These are phyloP conservation scores for Cucumis variabilis DNA, from an alignment of 331 rosid genomes.

Conservation along the genomic window DNA sequence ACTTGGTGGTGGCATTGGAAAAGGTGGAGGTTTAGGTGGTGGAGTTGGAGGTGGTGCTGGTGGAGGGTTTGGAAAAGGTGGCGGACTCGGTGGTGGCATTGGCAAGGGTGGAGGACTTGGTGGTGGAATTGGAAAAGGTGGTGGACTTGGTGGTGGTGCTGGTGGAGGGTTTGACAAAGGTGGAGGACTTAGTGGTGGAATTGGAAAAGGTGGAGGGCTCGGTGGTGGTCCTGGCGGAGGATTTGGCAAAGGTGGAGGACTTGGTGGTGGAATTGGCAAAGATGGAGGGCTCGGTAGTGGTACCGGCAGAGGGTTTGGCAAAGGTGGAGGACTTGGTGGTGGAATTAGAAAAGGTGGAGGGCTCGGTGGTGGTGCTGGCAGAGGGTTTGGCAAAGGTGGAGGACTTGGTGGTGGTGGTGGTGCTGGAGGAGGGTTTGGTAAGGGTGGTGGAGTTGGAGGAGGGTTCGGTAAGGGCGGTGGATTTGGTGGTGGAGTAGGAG, in stretches of 20 bases:
- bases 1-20: background rate
- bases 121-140: constrained; percentile 8
- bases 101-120: constrained; percentile 11
- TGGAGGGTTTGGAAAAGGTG: constrained; percentile 15
- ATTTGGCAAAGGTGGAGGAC: background rate
- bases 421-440: constrained; percentile 9
- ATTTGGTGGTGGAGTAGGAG: constrained; percentile 35
- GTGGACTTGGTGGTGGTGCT: constrained; percentile 44
- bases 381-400: constrained; percentile 25
- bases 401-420: constrained; percentile 31
- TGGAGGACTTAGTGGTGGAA: constrained; percentile 17
- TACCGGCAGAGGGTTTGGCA: background rate
- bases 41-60: constrained; percentile 38
- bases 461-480: constrained; percentile 30
- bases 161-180: constrained; percentile 33
- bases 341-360: background rate
- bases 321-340: constrained; percentile 30
- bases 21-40: constrained; percentile 35
- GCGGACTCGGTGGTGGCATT: background rate
- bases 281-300: constrained; percentile 35
- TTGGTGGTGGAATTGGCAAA: constrained; percentile 31
- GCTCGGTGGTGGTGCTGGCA: constrained; percentile 38
- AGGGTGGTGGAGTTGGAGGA: constrained; percentile 10
- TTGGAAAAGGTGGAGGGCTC: too few species aligned
- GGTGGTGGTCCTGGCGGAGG: constrained; percentile 33